A percentile compares a stretch with the other conserved stretches of the same genome.
Conservation (phyloP, 2,329 filamentous ascomycete species). For the Clonostachys solani region DNA sequence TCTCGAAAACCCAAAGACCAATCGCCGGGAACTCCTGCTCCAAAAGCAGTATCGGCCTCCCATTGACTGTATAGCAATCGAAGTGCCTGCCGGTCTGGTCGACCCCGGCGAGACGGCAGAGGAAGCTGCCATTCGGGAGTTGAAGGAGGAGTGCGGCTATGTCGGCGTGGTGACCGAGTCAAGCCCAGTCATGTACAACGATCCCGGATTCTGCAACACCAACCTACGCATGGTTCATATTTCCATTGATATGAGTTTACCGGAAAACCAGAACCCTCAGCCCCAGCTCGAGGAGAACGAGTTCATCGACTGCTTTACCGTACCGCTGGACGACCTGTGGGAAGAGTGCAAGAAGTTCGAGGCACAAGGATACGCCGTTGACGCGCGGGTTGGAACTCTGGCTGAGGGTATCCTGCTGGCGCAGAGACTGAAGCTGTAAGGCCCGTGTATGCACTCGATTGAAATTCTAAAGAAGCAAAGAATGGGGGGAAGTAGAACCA, state of each 20-base stretch:
- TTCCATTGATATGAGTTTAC: slow-evolving; percentile 62
- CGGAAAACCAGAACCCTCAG: slow-evolving; percentile 65
- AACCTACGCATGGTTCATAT: slow-evolving; percentile 70
- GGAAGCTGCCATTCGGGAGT: slow-evolving; percentile 57
- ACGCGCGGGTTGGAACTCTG: slow-evolving; percentile 72
- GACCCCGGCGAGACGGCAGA: slow-evolving; percentile 59
- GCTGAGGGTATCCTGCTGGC: slow-evolving; percentile 76
- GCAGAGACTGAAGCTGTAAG: slow-evolving; percentile 44
- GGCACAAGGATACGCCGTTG: slow-evolving; percentile 69
- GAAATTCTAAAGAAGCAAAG: not conserved
- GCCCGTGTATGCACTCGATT: too few relatives aligned
- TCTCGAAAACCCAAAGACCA: slow-evolving; percentile 48
- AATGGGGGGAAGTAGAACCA: not conserved
- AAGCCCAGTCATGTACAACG: slow-evolving; percentile 65
- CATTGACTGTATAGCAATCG: slow-evolving; percentile 53
- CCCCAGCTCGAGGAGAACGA: slow-evolving; percentile 74
- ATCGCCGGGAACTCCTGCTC: slow-evolving; percentile 46
- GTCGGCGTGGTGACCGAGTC: slow-evolving; percentile 49
- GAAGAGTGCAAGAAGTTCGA: slow-evolving; percentile 64
- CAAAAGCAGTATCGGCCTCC: slow-evolving; percentile 67
- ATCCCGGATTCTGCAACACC: slow-evolving; percentile 63
- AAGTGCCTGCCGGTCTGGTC: slow-evolving; percentile 61
- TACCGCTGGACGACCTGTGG: slow-evolving; percentile 61
- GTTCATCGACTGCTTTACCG: slow-evolving; percentile 75
- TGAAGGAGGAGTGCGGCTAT: slow-evolving; percentile 65